Evolutionary conservation across 768 basidiomycete genomes (phyloP), one percentile per base, ranked within the genome.

Genomic region (Leccinum disarticulatum): DNA sequence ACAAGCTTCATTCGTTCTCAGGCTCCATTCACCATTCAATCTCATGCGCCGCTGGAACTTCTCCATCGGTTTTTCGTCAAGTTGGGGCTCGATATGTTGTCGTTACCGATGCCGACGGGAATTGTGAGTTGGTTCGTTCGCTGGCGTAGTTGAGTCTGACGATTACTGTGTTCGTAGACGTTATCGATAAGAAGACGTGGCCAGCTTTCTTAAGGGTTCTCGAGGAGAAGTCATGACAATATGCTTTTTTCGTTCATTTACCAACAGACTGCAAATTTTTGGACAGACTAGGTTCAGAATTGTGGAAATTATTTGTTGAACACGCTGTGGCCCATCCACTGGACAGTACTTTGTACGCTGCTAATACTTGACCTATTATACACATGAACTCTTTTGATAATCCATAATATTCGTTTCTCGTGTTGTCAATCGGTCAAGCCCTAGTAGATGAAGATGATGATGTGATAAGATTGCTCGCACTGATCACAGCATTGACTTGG

Each of bases 131-230:
- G 70, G 35, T 54, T 36, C 33, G 15, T 50, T 38, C 53, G 56
- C 35, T 25, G 36, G 55, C 11, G 59, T 19, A 17, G 4, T 59
- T 28, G 35, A 28, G 15, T 52, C 27, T 60, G 22, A 58, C 48
- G 1, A 53, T 3, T 13, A 53, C 31, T 14, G 27, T 30, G 30
- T 31, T 28, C 47, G 30, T 67, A 93, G 92, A 95, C 68, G 80
- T 95, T 10, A 90, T 99, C 57, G 89, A 94, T 72, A 98, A 98
- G 81, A 95, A 96, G 76, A 84, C 83, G 0, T 99, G 95, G 94
- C 82, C 98, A 28, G 88, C 83, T 6, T 96, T 96, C 76, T 77
- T 98, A 38, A 84, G 80, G 53, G 84, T 88, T 66, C 75, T 95
- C 58, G 88, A 91, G 61, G 85, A 84, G 69, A 86, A 81, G 49